Conservation (phyloP, 805 yeast genomes). For the Candida hispaniensis region DNA sequence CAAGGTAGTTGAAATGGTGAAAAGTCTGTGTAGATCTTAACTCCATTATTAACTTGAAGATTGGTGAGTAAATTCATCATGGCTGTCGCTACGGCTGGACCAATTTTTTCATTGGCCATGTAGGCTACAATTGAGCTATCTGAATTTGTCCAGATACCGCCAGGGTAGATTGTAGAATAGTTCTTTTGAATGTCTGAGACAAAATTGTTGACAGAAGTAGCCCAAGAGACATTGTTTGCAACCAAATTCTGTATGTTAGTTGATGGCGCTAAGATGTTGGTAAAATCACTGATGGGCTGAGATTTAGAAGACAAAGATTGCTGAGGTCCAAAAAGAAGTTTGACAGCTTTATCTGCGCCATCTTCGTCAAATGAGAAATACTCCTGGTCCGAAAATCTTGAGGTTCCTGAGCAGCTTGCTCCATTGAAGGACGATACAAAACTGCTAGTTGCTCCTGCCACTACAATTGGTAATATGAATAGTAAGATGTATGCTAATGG, state of each 20-base stretch:
- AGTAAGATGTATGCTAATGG: conserved; percentile 25
- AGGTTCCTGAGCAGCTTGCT: conserved; percentile 19
- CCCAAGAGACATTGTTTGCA: conserved; percentile 15
- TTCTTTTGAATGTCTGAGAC: conserved; percentile 20
- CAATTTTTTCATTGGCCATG: conserved; percentile 22
- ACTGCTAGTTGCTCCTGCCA: conserved; percentile 23
- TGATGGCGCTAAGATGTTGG: too few species aligned
- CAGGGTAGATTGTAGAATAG: conserved; percentile 25
- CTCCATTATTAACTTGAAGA: conserved; percentile 25
- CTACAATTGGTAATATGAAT: conserved; percentile 27
- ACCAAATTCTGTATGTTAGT: conserved; percentile 14
- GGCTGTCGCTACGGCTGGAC: conserved; percentile 22
- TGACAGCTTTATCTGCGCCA: conserved; percentile 15
- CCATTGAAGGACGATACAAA: conserved; percentile 20
- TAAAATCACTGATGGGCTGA: conserved; percentile 17
- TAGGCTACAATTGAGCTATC: conserved; percentile 24
- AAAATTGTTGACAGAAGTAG: conserved; percentile 21
- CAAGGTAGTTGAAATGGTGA: conserved; percentile 30
- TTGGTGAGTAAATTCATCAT: conserved; percentile 26
- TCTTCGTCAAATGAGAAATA: conserved; percentile 16
- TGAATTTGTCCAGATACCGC: conserved; percentile 26
- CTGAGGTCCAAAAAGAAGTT: too few species aligned
- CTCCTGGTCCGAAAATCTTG: conserved; percentile 16
- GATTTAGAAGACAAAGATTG: background rate
- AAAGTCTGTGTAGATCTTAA: conserved; percentile 24